Evolutionary conservation across 441 rosid species (phyloP).

Genomic region (Omphalea diandra): DNA sequence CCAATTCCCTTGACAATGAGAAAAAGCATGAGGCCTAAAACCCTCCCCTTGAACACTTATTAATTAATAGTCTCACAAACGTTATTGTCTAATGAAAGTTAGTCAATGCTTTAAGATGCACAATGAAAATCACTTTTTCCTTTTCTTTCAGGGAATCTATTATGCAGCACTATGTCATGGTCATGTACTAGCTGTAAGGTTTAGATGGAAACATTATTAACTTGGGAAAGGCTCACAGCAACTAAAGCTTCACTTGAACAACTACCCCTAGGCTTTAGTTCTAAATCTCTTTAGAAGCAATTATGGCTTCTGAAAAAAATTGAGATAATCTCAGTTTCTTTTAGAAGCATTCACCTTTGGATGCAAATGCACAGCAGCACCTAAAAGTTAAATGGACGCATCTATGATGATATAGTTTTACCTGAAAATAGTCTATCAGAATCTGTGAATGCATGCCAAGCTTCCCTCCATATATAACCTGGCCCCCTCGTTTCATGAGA

Average conservation of each 20-base stretch:
- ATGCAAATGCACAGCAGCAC: background rate
- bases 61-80: too few relatives aligned
- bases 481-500: slow-evolving; percentile 98
- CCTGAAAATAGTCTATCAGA: slow-evolving; percentile 89
- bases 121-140: background rate
- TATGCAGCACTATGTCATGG: background rate
- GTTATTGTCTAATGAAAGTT: too few relatives aligned
- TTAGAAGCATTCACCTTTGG: background rate
- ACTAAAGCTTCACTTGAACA: background rate
- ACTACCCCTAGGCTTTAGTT: background rate
- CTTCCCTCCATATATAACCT: slow-evolving; percentile 83
- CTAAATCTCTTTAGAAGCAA: background rate
- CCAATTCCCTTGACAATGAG: slow-evolving; percentile 8
- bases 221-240: background rate
- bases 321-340: background rate
- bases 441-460: slow-evolving; percentile 65
- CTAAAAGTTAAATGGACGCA: background rate
- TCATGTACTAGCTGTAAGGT: background rate
- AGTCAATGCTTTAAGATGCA: background rate
- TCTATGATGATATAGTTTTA: slow-evolving; percentile 24
- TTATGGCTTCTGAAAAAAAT: background rate
- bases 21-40: background rate
- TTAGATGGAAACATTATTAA: background rate
- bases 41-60: background rate
- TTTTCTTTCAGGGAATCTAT: background rate